Evolutionary conservation across 805 yeast genomes (phyloP).

Genomic region (Saturnispora ahearnii): DNA sequence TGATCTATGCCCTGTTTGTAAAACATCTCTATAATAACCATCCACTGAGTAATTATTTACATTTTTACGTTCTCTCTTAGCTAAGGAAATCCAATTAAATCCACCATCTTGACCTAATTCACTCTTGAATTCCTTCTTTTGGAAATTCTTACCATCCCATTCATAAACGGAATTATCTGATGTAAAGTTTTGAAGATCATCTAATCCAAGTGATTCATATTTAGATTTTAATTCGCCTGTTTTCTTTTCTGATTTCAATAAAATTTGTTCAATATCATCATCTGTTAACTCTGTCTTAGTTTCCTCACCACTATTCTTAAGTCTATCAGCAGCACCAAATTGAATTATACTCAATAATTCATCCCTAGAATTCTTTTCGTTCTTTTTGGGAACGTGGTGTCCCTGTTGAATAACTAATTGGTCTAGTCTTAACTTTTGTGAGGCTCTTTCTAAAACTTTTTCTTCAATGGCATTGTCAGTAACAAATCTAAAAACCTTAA

Average conservation of each 20-base stretch:
- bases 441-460: constrained; percentile 91
- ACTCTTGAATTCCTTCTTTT: constrained; percentile 45
- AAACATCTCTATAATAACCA: constrained; percentile 46
- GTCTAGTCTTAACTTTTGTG: constrained; percentile 85
- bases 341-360: constrained; percentile 77
- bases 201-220: constrained; percentile 60
- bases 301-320: constrained; percentile 17
- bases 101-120: constrained; percentile 38
- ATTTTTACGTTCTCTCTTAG: constrained; percentile 67
- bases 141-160: constrained; percentile 82
- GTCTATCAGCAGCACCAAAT: constrained; percentile 67
- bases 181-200: constrained; percentile 68
- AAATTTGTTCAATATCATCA: constrained; percentile 55
- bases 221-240: constrained; percentile 54
- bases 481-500: constrained; percentile 81
- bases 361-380: constrained; percentile 47
- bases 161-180: constrained; percentile 61
- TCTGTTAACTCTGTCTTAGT: constrained; percentile 27
- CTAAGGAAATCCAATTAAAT: constrained; percentile 73
- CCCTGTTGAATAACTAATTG: constrained; percentile 96
- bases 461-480: constrained; percentile 96
- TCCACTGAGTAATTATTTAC: constrained; percentile 75
- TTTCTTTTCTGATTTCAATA: constrained; percentile 52
- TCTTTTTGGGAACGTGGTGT: constrained; percentile 29
- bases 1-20: constrained; percentile 62